Conservation (phyloP, 2,329 filamentous ascomycete genomes). For the Mycosphaerella arachidis region DNA sequence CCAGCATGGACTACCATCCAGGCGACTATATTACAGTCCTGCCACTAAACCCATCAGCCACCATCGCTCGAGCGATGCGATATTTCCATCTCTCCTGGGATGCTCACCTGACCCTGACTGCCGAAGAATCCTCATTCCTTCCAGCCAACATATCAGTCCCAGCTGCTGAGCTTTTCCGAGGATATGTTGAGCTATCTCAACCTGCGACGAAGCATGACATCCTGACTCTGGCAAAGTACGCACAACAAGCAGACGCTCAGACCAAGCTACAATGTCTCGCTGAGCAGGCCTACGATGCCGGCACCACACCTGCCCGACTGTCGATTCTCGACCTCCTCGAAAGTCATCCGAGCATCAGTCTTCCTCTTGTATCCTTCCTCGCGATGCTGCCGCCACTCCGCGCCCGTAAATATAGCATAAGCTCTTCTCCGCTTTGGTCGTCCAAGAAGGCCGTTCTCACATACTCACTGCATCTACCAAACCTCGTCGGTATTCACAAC, state of each 20-base stretch:
- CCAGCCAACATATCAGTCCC: conserved; percentile 1
- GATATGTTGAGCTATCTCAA: conserved; percentile 65
- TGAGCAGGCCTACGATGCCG: conserved; percentile 34
- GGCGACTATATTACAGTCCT: conserved; percentile 40
- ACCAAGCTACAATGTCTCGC: conserved; percentile 50
- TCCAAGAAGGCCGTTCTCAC: conserved; percentile 47
- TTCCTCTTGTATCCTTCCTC: conserved; percentile 56
- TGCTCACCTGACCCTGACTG: conserved; percentile 36
- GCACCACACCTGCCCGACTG: conserved; percentile 43
- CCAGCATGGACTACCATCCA: conserved; percentile 56
- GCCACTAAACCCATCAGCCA: conserved; percentile 51
- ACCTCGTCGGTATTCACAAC: conserved; percentile 12
- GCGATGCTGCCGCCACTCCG: conserved; percentile 19
- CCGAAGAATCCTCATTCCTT: conserved; percentile 13
- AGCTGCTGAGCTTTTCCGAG: conserved; percentile 41
- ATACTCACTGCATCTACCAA: conserved; percentile 50
- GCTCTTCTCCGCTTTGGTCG: conserved; percentile 19
- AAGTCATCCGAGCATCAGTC: conserved; percentile 52
- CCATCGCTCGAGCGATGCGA: conserved; percentile 57
- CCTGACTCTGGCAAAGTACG: conserved; percentile 35
- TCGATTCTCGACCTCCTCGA: conserved; percentile 63
- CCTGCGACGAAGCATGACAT: conserved; percentile 48
- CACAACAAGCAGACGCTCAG: conserved; percentile 1
- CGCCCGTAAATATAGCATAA: conserved; percentile 25
- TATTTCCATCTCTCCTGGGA: conserved; percentile 65